These are phyloP conservation scores for Phytophthora citrophthora DNA, from an alignment of 352 stramenopile genomes.

Conservation along the genomic window DNA sequence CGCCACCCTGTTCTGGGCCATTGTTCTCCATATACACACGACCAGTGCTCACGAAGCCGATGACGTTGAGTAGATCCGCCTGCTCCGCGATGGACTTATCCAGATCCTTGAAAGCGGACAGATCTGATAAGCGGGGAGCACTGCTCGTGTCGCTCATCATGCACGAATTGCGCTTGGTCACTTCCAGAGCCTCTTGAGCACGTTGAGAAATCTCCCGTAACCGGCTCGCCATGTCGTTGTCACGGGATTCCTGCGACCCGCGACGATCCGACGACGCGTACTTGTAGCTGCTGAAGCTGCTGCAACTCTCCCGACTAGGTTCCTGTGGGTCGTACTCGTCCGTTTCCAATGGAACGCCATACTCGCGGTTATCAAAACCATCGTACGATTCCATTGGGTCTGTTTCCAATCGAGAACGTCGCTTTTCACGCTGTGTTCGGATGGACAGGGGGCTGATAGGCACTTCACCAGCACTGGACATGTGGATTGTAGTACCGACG, in stretches of 20 bases:
- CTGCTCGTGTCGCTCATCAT: constrained; percentile 84
- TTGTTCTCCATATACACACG: constrained; percentile 79
- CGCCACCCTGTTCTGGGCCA: constrained; percentile 52
- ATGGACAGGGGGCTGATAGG: constrained; percentile 67
- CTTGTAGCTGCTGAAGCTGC: constrained; percentile 28
- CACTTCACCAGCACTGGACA: constrained; percentile 56
- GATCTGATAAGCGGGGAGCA: constrained; percentile 65
- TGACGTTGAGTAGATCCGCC: constrained; percentile 76
- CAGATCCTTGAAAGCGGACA: constrained; percentile 68
- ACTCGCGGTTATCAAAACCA: constrained; percentile 54
- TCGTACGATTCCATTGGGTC: constrained; percentile 76
- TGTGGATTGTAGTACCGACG: constrained; percentile 34
- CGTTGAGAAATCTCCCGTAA: constrained; percentile 71
- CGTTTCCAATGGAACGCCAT: constrained; percentile 45
- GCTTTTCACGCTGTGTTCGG: constrained; percentile 44
- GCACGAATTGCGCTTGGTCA: constrained; percentile 72
- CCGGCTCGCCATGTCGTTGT: constrained; percentile 58
- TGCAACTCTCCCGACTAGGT: constrained; percentile 25
- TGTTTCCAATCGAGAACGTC: constrained; percentile 59
- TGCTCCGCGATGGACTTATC: constrained; percentile 81
- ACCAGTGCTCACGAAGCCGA: constrained; percentile 76
- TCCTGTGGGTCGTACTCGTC: constrained; percentile 40
- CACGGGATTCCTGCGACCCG: constrained; percentile 47
- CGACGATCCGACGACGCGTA: constrained; percentile 33
- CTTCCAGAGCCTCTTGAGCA: constrained; percentile 68